Conservation (phyloP, 306 rosid species). For the Vicia sativa region DNA sequence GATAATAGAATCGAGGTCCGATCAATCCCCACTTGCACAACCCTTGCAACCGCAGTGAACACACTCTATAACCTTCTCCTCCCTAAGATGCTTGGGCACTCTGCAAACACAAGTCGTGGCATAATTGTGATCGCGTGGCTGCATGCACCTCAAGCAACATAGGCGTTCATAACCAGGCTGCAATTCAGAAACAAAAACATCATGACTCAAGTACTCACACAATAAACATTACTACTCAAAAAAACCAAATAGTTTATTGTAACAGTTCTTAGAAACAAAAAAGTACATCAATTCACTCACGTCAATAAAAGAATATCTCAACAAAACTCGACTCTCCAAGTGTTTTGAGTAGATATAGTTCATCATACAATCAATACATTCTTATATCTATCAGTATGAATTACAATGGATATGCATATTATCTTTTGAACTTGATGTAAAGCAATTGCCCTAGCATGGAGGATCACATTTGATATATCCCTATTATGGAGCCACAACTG, state of each 20-base stretch:
- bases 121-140: slow-evolving; percentile 89
- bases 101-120: slow-evolving; percentile 90
- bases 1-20: neutral
- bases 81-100: slow-evolving; percentile 85
- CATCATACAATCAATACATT: neutral
- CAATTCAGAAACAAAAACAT: slow-evolving; percentile 33
- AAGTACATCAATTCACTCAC: neutral
- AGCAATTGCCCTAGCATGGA: neutral
- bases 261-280: slow-evolving; percentile 7
- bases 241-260: neutral
- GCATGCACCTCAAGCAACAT: slow-evolving; percentile 90
- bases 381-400: slow-evolving; percentile 6
- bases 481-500: neutral
- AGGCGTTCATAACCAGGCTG: slow-evolving; percentile 93
- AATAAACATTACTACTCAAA: neutral
- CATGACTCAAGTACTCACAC: neutral
- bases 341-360: neutral
- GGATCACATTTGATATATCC: neutral
- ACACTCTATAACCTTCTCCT: slow-evolving; percentile 86
- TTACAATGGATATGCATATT: neutral
- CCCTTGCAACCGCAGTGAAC: slow-evolving; percentile 92
- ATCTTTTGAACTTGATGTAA: slow-evolving; percentile 2
- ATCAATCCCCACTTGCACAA: slow-evolving; percentile 88
- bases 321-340: neutral
- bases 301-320: neutral